Base-by-base conservation (phyloP, 1,284 basidiomycete species). In the Sphaerobolus stellatus region DNA sequence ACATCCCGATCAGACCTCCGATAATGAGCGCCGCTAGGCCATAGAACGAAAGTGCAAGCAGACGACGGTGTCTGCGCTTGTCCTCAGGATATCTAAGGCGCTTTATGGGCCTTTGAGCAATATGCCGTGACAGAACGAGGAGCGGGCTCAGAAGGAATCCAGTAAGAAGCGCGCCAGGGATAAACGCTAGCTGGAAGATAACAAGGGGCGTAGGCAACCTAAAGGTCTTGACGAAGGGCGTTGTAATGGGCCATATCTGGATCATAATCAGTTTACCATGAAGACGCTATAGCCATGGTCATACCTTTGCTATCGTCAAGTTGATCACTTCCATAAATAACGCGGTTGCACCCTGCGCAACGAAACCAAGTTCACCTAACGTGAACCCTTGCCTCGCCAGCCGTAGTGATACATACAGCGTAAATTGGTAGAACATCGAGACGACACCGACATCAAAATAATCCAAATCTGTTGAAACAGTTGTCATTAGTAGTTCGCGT, bases 61-160 rank as follows among this genome's bases (percentile, higher is more conserved):
- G 80, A 2, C 90, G 85, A 25, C 92, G 87, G 62, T 97, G 90
- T 9, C 86, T 78, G 45, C 88, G 80, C 63, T 95, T 94, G 68
- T 97, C 91, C 57, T 90, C 83, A 0, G 94, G 95, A 71, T 89
- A 92, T 38, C 87, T 85, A 20, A 98, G 82, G 4, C 95, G 88
- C 64, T 94, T 91, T 6, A 89, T 85, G 1, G 97, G 97, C 33
- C 88, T 84, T 64, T 93, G 93, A 0, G 96, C 95, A 57, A 97
- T 90, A 66, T 94, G 88, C 1, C 97, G 84, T 14, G 94, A 97
- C 16, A 98, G 81, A 52, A 94, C 89, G 16, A 99, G 87, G 9
- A 99, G 78, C 0, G 97, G 97, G 0, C 94, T 94, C n/a, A 99
- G 83, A 11, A 98, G 75, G 71, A 98, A 93, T 5, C 97, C 97